These are phyloP conservation scores for Kwoniella dejecticola DNA, from an alignment of 768 basidiomycete genomes.

Conservation along the genomic window DNA sequence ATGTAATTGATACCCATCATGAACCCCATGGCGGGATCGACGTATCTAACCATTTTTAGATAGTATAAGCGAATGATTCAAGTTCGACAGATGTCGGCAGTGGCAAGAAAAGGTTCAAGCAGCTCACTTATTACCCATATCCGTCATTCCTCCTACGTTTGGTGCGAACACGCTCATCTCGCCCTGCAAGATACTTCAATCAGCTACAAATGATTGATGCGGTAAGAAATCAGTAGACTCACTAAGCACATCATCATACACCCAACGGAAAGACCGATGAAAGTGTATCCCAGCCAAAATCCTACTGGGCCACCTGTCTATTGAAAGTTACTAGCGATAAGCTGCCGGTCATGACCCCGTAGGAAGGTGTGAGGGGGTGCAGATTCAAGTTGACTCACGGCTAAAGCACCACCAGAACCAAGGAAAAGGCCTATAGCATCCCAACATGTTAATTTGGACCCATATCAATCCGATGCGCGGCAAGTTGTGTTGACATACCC, in stretches of 20 bases:
- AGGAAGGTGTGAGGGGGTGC: too few relatives aligned
- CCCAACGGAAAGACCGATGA: slow-evolving; percentile 19
- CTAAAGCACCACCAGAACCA: slow-evolving; percentile 29
- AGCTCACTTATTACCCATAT: slow-evolving; percentile 9
- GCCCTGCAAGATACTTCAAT: not conserved
- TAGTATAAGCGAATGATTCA: not conserved
- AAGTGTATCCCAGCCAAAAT: slow-evolving; percentile 24
- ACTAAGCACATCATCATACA: slow-evolving; percentile 25
- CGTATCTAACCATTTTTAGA: slow-evolving; percentile 3
- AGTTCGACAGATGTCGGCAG: too few relatives aligned
- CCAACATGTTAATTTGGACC: too few relatives aligned
- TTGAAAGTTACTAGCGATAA: too few relatives aligned
- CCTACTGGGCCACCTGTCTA: slow-evolving; percentile 32
- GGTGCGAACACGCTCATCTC: slow-evolving; percentile 13
- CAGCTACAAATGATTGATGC: slow-evolving; percentile 2
- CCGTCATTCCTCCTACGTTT: slow-evolving; percentile 17
- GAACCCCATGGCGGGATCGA: slow-evolving; percentile 15
- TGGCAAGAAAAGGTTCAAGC: not conserved
- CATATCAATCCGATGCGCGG: too few relatives aligned
- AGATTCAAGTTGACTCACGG: slow-evolving; percentile 6
- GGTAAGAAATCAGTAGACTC: not conserved
- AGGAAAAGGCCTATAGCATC: too few relatives aligned
- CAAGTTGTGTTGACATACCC: too few relatives aligned
- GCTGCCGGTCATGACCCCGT: too few relatives aligned
- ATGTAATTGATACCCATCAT: slow-evolving; percentile 27